Evolutionary conservation across 2,329 filamentous ascomycete genomes (phyloP).

Genomic region (Fusarium nelsonii): DNA sequence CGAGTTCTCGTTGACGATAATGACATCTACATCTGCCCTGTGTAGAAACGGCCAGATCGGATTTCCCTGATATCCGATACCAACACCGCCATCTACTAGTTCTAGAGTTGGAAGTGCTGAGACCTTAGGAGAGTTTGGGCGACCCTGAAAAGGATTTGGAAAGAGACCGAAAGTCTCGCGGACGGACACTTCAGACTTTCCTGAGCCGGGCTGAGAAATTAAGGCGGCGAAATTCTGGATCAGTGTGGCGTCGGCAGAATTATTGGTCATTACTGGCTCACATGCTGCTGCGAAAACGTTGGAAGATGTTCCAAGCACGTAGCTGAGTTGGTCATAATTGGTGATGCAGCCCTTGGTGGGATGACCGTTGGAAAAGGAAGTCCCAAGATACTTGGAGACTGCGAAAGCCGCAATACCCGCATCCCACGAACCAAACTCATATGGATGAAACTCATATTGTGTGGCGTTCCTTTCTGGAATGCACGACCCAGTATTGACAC

Average conservation of each 20-base stretch:
- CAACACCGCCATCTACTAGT: conserved; percentile 13
- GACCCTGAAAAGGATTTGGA: conserved; percentile 10
- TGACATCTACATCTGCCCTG: conserved; percentile 6
- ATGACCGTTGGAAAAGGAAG: not conserved
- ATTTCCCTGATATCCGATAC: conserved; percentile 2
- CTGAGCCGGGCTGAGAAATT: not conserved
- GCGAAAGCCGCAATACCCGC: not conserved
- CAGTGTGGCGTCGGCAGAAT: not conserved
- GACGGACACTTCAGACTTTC: not conserved
- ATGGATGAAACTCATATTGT: conserved; percentile 13
- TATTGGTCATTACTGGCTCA: not conserved
- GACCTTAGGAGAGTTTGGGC: not conserved
- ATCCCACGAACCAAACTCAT: conserved; percentile 21
- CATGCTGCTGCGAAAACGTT: conserved; percentile 15
- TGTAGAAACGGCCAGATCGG: conserved; percentile 13
- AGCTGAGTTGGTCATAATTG: conserved; percentile 19
- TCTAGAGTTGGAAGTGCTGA: conserved; percentile 6
- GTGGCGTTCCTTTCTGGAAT: conserved; percentile 9
- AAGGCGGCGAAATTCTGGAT: conserved; percentile 9
- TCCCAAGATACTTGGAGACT: conserved; percentile 8
- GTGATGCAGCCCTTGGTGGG: conserved; percentile 6
- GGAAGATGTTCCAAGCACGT: conserved; percentile 13
- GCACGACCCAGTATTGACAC: conserved; percentile 3
- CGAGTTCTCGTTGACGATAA: conserved; percentile 19
- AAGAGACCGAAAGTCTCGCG: conserved; percentile 1